Evolutionary conservation across 192 early-diverging fungal species (phyloP).

Genomic region (Coemansia sp.): DNA sequence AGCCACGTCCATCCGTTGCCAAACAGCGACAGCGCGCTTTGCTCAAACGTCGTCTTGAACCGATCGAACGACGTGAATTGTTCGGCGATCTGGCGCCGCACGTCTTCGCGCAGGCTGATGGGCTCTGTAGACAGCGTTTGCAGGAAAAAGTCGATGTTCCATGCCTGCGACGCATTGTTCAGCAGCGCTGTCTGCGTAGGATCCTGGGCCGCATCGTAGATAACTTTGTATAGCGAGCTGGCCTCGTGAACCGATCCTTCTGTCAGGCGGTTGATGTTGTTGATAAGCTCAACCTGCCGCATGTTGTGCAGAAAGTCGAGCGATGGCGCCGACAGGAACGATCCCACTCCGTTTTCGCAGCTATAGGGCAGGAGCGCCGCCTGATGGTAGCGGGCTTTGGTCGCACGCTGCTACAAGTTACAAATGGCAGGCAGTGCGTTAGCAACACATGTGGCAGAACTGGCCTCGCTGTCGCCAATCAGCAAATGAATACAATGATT

Average conservation of each 20-base stretch:
- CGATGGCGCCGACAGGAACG: slow-evolving; percentile 41
- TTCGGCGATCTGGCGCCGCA: slow-evolving; percentile 29
- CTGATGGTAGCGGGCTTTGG: slow-evolving; percentile 31
- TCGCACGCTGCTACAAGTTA: slow-evolving; percentile 27
- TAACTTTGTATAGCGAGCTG: slow-evolving; percentile 32
- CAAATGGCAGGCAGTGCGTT: neutral
- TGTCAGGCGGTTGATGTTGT: slow-evolving; percentile 52
- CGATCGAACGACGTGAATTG: slow-evolving; percentile 45
- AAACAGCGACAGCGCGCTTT: slow-evolving; percentile 50
- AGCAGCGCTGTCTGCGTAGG: slow-evolving; percentile 33
- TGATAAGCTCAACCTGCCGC: slow-evolving; percentile 49
- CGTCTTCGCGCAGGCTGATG: slow-evolving; percentile 16
- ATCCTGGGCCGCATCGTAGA: slow-evolving; percentile 33
- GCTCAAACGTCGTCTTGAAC: slow-evolving; percentile 41
- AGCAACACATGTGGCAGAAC: neutral
- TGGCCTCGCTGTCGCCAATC: neutral
- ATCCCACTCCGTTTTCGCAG: slow-evolving; percentile 32
- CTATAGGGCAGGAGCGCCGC: slow-evolving; percentile 36
- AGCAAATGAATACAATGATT: neutral
- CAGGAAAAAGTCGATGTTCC: slow-evolving; percentile 59
- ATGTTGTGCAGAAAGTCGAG: slow-evolving; percentile 53
- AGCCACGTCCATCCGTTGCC: slow-evolving; percentile 61
- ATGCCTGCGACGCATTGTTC: slow-evolving; percentile 59
- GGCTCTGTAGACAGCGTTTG: slow-evolving; percentile 36
- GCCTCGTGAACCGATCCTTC: slow-evolving; percentile 47